Base-by-base conservation (phyloP, 208 protist species). In the Leishmania lainsoni region DNA sequence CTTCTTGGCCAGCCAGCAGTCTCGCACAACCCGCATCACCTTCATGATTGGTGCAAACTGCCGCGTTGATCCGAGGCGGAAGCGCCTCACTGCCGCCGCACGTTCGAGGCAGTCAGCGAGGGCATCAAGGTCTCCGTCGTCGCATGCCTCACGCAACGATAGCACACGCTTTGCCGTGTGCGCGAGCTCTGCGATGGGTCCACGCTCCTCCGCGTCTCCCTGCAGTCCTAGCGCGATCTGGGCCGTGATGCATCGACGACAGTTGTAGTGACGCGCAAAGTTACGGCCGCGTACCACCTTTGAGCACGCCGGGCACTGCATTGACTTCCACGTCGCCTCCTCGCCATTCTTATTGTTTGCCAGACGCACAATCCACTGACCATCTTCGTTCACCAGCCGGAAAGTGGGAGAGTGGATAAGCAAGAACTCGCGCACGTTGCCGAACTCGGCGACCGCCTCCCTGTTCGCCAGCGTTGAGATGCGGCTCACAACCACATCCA, bases 321-420 rank as follows among this genome's bases (percentile, higher is more conserved):
- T 86, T 9, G 85, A 88, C 80, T 93, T 86, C 94, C 95, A 98
- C 61, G 94, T 97, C 8, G 89, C 83, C 73, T 96, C 92, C 5
- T 90, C 81, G 0, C 42, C 73, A 52, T 81, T 52, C 29, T 84
- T 75, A 65, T 87, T 80, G 54, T 75, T 79, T 5, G 79, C 80
- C 72, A 98, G 89, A 32, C 95, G 87, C 26, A 98, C 94, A 79
- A 98, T 90, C 93, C 89, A 94, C 71, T 89, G 80, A 26, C 88
- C 84, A 14, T 87, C 87, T 76, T 98, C 94, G 56, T 90, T 86
- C 2, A 80, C 78, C 22, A 98, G 79, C 29, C 87, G 88, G 79
- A 98, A 98, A 26, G 95, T 98, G 3, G 93, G 93, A 0, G 85
- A 89, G 89, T 98, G 96, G 69, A 98, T 96, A 52, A 92, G 84